phyloP scores from a whole-genome alignment of 2,329 filamentous ascomycete species.

The Ophiognomonia clavigignenti-juglandacearum region DNA sequence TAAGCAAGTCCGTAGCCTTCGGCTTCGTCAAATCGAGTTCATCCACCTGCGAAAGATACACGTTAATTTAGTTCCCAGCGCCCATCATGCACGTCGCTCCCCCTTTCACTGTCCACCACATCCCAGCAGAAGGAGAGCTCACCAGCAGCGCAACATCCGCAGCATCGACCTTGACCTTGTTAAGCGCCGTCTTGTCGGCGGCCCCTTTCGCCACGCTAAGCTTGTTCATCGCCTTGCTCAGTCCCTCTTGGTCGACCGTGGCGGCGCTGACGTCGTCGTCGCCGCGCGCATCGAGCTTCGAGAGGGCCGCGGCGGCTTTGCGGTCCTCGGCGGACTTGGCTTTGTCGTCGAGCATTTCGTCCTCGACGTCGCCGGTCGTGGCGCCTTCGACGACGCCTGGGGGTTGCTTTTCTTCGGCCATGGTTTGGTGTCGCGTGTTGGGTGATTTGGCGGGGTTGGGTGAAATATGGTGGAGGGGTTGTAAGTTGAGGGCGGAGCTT shows the following conservation, averaged over 20 bases:
- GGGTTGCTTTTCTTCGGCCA: constrained; percentile 61
- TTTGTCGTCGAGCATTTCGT: constrained; percentile 41
- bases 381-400: constrained; percentile 54
- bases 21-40: constrained; percentile 67
- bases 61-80: no score
- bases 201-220: constrained; percentile 37
- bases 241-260: constrained; percentile 64
- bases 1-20: constrained; percentile 71
- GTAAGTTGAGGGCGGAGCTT: no score
- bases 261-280: constrained; percentile 40
- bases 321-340: constrained; percentile 70
- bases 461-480: no score
- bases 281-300: constrained; percentile 57
- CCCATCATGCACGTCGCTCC: no score
- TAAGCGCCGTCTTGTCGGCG: constrained; percentile 41
- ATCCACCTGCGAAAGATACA: constrained; percentile 48
- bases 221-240: constrained; percentile 67
- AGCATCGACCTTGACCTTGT: constrained; percentile 68
- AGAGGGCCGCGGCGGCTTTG: constrained; percentile 70
- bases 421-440: constrained; percentile 25
- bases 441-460: background rate
- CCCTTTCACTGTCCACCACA: background rate
- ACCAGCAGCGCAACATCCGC: constrained; percentile 68
- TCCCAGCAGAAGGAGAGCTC: constrained; percentile 25
- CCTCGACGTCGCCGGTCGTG: constrained; percentile 52